These are phyloP conservation scores for Metschnikowia chrysomelidarum DNA, from an alignment of 805 yeast species.

Conservation along the genomic window DNA sequence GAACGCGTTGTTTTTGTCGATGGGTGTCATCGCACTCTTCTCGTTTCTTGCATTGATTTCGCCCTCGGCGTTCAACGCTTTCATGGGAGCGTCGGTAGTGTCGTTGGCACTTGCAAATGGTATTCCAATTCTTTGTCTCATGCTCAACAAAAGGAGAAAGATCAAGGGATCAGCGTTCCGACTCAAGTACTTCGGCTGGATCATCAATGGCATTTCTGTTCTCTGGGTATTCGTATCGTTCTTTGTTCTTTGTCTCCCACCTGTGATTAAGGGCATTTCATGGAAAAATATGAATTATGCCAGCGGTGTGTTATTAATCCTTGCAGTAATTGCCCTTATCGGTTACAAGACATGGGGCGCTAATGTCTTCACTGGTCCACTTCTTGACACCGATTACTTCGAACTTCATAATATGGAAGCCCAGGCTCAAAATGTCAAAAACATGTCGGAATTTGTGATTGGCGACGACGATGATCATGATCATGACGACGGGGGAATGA, in stretches of 20 bases:
- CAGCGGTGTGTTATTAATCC: slow-evolving; percentile 52
- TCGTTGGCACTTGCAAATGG: slow-evolving; percentile 74
- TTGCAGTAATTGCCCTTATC: slow-evolving; percentile 46
- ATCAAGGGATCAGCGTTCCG: slow-evolving; percentile 69
- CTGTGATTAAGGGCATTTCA: slow-evolving; percentile 46
- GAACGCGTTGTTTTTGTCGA: slow-evolving; percentile 64
- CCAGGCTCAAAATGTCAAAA: slow-evolving; percentile 13
- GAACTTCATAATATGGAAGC: slow-evolving; percentile 34
- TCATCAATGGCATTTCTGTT: slow-evolving; percentile 56
- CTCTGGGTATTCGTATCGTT: slow-evolving; percentile 59
- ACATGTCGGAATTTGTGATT: slow-evolving; percentile 8
- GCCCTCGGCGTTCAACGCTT: slow-evolving; percentile 75
- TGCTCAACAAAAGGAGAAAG: slow-evolving; percentile 58
- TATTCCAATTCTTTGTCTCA: slow-evolving; percentile 64
- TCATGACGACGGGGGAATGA: slow-evolving; percentile 5
- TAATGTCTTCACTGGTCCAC: slow-evolving; percentile 62
- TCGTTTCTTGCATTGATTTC: slow-evolving; percentile 69
- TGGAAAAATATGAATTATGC: slow-evolving; percentile 60
- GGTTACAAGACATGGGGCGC: slow-evolving; percentile 65
- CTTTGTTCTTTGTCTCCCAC: slow-evolving; percentile 67
- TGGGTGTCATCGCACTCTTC: slow-evolving; percentile 56
- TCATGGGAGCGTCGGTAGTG: slow-evolving; percentile 79
- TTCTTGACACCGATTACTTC: slow-evolving; percentile 44
- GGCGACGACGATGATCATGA: slow-evolving; percentile 13
- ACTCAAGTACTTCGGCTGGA: slow-evolving; percentile 61